Evolutionary conservation across 2,329 filamentous ascomycete species (phyloP), one percentile per base, ranked within the genome.

Genomic region (Salinomyces thailandicus): DNA sequence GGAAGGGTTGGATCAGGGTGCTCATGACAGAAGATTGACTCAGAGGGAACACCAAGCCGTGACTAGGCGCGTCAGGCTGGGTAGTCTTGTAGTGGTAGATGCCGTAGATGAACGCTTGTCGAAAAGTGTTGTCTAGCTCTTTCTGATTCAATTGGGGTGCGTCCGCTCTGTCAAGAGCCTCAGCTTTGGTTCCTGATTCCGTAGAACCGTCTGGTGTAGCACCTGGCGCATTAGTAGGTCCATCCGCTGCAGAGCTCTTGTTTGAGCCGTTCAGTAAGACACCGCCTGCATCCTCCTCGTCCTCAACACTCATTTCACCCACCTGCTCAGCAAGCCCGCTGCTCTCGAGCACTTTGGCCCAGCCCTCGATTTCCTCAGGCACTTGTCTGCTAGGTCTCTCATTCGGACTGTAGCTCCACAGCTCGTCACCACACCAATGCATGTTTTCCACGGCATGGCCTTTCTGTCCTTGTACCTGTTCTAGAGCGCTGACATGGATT

Each of bases 401-500:
- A 18, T 61, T 63, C 19, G 67, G 62, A 48, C 69, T 76, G 72
- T 74, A 79, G 4, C 64, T 63, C 75, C 77, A 81, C n/a, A 80
- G 52, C 58, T 82, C 78, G 58, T 82, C 78, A 1, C 77, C 76
- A 42, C 69, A 67, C 77, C 78, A 81, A 50, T 81, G 77, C 33
- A 81, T 60, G 3, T 72, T 76, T 44, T 73, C 67, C 7, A 81
- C 75, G 1, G 77, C 78, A 58, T 75, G 72, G 0, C 78, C 78
- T 50, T 75, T 79, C 11, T 66, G 62, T 0, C 77, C 77, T 49
- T 72, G 70, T 5, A 77, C 74, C 18, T 61, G 59, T 33, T 66
- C 62, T 35, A 80, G 52, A 2, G 60, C 62, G 31, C 68, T 68
- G 12, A 81, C 63, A 57, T 81, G 73, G 31, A 79, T 73, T 48